Base-by-base conservation (phyloP, 192 early-diverging fungal genomes). In the Gigaspora rosea region DNA sequence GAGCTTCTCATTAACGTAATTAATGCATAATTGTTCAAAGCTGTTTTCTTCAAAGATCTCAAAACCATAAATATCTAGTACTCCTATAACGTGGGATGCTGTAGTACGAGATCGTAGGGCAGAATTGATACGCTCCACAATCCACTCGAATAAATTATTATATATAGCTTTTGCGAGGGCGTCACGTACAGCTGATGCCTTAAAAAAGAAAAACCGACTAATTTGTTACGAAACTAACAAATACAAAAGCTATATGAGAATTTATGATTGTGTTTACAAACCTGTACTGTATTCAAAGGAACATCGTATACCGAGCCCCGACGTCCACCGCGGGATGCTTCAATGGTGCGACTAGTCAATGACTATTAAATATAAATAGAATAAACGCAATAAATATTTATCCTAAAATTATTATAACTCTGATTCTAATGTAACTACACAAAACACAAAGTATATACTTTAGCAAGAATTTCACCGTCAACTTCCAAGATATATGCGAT, bases 11-110 rank as follows among this genome's bases (percentile, higher is more conserved):
- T 98, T 98, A 78, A 95, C 95, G 75, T 97, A 99, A 85, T 98
- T 99, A 88, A 99, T 99, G 82, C 96, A 98, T 76, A 99, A 89
- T 86, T 99, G 98, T 86, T 99, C 97, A 78, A 98, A 98, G 67
- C 93, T 95, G 86, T 98, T 98, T 63, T 94, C 91, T 58, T 97
- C 87, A 80, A 95, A 95, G 78, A 95, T 93, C 88, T 99, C 97
- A 76, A 99, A 99, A 35, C 98, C 98, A 77, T 98, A 99, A 80
- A 99, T 99, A 85, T 99, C 97, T 74, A 99, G 82, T 56, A 99
- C 97, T 75, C 97, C 97, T 56, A 98, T 88, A 27, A 89, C 90
- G 78, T 89, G 90, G n/a, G 84, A 78, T 48, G 88, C 78, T 57
- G 88, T 82, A 71, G 83, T 80, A 67, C 90, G 84, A 41, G 87